Conservation (phyloP, 2,329 filamentous ascomycete species). For the Penicillium brasilianum region DNA sequence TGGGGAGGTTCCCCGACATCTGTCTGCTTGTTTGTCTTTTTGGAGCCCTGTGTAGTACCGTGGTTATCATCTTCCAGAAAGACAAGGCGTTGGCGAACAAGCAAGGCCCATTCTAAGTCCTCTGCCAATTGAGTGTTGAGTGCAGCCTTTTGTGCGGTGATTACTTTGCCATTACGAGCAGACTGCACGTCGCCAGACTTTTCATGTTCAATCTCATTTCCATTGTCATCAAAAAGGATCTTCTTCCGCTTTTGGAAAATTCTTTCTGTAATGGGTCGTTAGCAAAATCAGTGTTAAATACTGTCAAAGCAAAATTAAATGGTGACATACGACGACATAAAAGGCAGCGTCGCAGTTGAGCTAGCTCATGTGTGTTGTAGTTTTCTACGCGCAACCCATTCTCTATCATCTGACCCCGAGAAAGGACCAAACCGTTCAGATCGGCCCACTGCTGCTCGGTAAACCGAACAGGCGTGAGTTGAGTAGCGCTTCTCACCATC, state of each 20-base stretch:
- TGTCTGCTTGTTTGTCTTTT: background rate
- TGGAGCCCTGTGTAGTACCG: background rate
- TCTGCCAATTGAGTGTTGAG: background rate
- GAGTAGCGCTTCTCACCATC: too few species aligned
- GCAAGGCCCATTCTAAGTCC: background rate
- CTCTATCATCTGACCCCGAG: background rate
- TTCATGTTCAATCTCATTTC: background rate
- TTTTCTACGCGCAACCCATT: background rate
- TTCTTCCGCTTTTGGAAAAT: background rate
- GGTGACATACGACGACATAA: constrained; percentile 2
- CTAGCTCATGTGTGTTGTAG: background rate
- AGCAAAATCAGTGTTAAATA: background rate
- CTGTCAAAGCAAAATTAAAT: background rate
- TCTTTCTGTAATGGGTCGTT: background rate
- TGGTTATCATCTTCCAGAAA: background rate
- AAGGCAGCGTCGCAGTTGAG: constrained; percentile 1
- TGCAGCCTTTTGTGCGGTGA: background rate
- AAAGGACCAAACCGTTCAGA: background rate
- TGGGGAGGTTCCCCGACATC: background rate
- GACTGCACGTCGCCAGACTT: background rate
- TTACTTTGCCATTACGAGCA: background rate
- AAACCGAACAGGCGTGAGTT: background rate
- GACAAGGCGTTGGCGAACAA: background rate
- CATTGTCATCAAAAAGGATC: background rate
- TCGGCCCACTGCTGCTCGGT: background rate